Evolutionary conservation across 2,329 filamentous ascomycete species (phyloP).

Genomic region (Neonectria punicea): DNA sequence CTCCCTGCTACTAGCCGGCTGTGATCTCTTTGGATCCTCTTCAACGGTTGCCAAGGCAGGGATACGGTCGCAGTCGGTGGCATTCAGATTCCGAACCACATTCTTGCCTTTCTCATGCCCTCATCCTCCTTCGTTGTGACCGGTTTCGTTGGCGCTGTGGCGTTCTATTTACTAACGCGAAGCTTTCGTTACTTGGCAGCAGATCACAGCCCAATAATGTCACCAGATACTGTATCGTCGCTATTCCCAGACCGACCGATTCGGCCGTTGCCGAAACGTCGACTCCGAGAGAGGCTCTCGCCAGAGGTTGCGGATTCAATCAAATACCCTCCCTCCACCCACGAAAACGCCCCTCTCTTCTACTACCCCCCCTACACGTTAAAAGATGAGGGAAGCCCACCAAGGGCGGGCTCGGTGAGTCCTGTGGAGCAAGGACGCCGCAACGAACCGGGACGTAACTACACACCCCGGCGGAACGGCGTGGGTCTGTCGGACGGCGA

Average conservation of each 20-base stretch:
- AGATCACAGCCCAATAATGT: constrained; percentile 66
- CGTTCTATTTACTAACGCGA: constrained; percentile 45
- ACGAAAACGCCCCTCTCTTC: constrained; percentile 78
- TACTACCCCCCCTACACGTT: constrained; percentile 65
- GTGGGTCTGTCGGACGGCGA: constrained; percentile 69
- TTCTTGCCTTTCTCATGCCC: constrained; percentile 24
- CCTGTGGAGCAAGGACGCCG: constrained; percentile 37
- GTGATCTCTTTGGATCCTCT: constrained; percentile 10
- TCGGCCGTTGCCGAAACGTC: constrained; percentile 88
- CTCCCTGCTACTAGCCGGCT: constrained; percentile 43
- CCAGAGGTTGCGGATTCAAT: constrained; percentile 86
- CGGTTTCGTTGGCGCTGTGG: constrained; percentile 25
- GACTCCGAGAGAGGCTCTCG: constrained; percentile 86
- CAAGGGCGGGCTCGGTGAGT: constrained; percentile 33
- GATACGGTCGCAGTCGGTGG: constrained; percentile 4
- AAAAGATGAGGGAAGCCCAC: constrained; percentile 56
- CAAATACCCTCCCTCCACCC: constrained; percentile 81
- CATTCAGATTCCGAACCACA: constrained; percentile 17
- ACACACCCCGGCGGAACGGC: constrained; percentile 43
- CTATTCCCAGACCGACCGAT: constrained; percentile 92
- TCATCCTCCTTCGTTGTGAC: constrained; percentile 25
- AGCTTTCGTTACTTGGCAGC: constrained; percentile 30
- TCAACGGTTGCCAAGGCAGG: constrained; percentile 15
- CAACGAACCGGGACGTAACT: constrained; percentile 38
- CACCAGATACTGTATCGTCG: constrained; percentile 80